Conservation (phyloP, 768 basidiomycete genomes). For the Termitomyces sp. region DNA sequence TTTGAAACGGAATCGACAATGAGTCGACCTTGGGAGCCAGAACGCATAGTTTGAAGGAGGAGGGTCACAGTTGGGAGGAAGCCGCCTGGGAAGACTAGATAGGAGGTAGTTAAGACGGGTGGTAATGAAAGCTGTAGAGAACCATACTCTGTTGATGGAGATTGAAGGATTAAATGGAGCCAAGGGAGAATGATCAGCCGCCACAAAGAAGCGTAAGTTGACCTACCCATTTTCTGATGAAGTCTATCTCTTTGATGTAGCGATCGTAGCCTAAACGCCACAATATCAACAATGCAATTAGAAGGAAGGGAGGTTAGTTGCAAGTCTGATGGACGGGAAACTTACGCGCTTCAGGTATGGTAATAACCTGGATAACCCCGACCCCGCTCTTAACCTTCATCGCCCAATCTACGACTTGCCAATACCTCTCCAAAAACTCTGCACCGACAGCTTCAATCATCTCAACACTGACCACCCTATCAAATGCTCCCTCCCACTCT, state of each 20-base stretch:
- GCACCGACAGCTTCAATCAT: constrained; percentile 75
- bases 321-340: not conserved
- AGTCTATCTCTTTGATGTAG: not conserved
- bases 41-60: constrained; percentile 43
- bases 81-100: constrained; percentile 43
- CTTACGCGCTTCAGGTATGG: constrained; percentile 35
- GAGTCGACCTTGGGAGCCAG: constrained; percentile 49
- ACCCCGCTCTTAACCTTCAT: constrained; percentile 53
- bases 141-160: not conserved
- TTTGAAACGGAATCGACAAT: constrained; percentile 63
- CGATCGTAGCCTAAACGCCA: not conserved
- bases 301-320: not conserved
- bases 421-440: constrained; percentile 63
- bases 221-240: not conserved
- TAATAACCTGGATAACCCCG: constrained; percentile 72
- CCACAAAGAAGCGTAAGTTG: not conserved
- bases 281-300: not conserved
- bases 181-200: not conserved
- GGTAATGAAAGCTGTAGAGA: no score
- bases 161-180: no score
- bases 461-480: constrained; percentile 68
- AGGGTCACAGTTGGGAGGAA: constrained; percentile 62
- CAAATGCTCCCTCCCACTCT: constrained; percentile 62
- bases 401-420: constrained; percentile 61
- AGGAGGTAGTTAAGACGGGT: not conserved